A percentile compares a stretch with the other conserved stretches of the same genome.
Evolutionary conservation across 2,329 filamentous ascomycete genomes (phyloP).

Genomic region (Clonostachys chloroleuca): DNA sequence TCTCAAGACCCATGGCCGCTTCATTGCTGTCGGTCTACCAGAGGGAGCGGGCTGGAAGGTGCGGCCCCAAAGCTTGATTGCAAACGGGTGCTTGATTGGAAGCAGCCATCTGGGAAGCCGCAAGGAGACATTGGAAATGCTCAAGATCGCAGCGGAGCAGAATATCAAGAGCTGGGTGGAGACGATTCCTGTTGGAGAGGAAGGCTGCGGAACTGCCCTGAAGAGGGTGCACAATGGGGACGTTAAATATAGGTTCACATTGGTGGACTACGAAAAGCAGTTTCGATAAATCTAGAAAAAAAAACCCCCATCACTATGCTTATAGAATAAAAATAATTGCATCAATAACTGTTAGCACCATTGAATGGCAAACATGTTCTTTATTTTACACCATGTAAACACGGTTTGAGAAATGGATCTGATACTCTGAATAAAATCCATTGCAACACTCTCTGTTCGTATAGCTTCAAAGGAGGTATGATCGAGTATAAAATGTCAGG

Average conservation of each 20-base stretch:
- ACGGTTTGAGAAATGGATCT: too few relatives aligned
- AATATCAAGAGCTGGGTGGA: slow-evolving; percentile 47
- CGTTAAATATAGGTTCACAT: slow-evolving; percentile 11
- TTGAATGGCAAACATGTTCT: too few relatives aligned
- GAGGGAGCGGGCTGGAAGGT: slow-evolving; percentile 17
- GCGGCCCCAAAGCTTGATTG: slow-evolving; percentile 32
- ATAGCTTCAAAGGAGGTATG: too few relatives aligned
- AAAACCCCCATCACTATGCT: too few relatives aligned
- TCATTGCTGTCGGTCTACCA: slow-evolving; percentile 45
- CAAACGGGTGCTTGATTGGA: slow-evolving; percentile 42
- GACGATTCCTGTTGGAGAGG: slow-evolving; percentile 10
- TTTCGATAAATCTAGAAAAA: slow-evolving; percentile 1
- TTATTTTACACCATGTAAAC: too few relatives aligned
- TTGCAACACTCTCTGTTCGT: too few relatives aligned
- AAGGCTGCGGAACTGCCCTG: slow-evolving; percentile 6
- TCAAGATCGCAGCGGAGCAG: slow-evolving; percentile 46
- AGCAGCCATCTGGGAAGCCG: slow-evolving; percentile 37
- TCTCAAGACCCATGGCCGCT: slow-evolving; percentile 50
- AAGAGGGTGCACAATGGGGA: slow-evolving; percentile 4
- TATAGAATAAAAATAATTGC: too few relatives aligned
- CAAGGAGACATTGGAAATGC: slow-evolving; percentile 48
- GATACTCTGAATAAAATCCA: too few relatives aligned
- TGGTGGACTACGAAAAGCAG: slow-evolving; percentile 13
- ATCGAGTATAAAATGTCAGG: too few relatives aligned
- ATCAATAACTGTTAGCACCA: too few relatives aligned